phyloP scores from a whole-genome alignment of 306 rosid species.

The Acacia melanoxylon region DNA sequence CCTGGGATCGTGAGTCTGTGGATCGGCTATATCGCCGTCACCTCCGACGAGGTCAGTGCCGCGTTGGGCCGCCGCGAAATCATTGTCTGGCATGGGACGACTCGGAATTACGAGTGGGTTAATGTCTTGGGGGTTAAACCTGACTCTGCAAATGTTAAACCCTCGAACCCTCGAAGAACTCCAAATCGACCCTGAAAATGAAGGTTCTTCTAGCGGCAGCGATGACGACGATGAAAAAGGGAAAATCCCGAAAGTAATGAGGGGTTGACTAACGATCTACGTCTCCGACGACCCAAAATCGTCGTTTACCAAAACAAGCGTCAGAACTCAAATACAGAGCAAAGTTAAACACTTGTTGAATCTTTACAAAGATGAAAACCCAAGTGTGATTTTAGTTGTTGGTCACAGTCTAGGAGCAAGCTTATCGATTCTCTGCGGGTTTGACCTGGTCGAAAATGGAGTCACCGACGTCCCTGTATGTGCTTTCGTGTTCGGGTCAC shows the following conservation, averaged over 20 bases:
- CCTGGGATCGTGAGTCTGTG: conserved; percentile 79
- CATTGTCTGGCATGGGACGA: conserved; percentile 70
- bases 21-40: conserved; percentile 71
- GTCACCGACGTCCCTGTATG: conserved; percentile 47
- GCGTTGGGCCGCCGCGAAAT: conserved; percentile 59
- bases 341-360: conserved; percentile 33
- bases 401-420: conserved; percentile 74
- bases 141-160: conserved; percentile 34
- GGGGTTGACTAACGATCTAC: conserved; percentile 73
- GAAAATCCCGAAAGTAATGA: conserved; percentile 49
- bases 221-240: conserved; percentile 14
- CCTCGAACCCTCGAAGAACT: conserved; percentile 3
- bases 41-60: conserved; percentile 36
- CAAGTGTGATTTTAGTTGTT: conserved; percentile 44
- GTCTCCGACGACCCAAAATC: conserved; percentile 47
- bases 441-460: conserved; percentile 63
- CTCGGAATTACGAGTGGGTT: conserved; percentile 57
- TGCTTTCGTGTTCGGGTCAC: conserved; percentile 56
- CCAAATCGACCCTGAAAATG: not conserved
- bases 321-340: conserved; percentile 42
- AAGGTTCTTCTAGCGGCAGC: conserved; percentile 1
- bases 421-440: conserved; percentile 48
- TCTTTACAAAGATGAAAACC: conserved; percentile 48
- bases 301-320: conserved; percentile 50
- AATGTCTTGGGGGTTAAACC: conserved; percentile 43